Base-by-base conservation (phyloP, 495 filamentous ascomycete genomes). In the Neurospora discreta region DNA sequence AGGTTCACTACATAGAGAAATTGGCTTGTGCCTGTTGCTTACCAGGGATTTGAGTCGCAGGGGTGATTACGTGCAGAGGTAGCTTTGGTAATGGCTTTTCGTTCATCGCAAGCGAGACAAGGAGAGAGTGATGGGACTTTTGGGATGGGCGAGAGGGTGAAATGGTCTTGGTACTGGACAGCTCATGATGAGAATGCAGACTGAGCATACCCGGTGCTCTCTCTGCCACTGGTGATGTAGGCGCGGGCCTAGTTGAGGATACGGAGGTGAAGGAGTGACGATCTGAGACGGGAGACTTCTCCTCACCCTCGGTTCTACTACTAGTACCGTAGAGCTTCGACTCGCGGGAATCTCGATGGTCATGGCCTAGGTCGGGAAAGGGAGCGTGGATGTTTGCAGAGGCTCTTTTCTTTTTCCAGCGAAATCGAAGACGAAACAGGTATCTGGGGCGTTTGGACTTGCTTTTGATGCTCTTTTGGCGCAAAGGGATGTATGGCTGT, bases 101-200 rank as follows among this genome's bases (percentile, higher is more conserved):
- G 0, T n/a, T n/a, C n/a, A 1, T 44, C 3, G 3, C 4, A 44
- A 11, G 3, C 7, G 3, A 3, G 1, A 4, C 0, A 10, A 7
- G 18, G 1, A 44, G 8, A 3, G 9, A 20, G 18, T 44, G 33
- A 5, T 36, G 33, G 33, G 33, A 36, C n/a, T n/a, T n/a, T n/a
- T n/a, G n/a, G n/a, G n/a, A n/a, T n/a, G n/a, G n/a, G n/a, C n/a
- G n/a, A n/a, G n/a, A n/a, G n/a, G n/a, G n/a, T n/a, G n/a, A n/a
- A n/a, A n/a, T n/a, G n/a, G n/a, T n/a, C n/a, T n/a, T n/a, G n/a
- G n/a, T n/a, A n/a, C n/a, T n/a, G n/a, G n/a, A n/a, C n/a, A n/a
- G n/a, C n/a, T n/a, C n/a, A n/a, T n/a, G n/a, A n/a, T n/a, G n/a
- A n/a, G n/a, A n/a, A n/a, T n/a, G n/a, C n/a, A n/a, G n/a, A n/a